A percentile compares a stretch with the other conserved stretches of the same genome.
Conservation (phyloP, 1,284 basidiomycete genomes). For the Trichosporon sp. region DNA sequence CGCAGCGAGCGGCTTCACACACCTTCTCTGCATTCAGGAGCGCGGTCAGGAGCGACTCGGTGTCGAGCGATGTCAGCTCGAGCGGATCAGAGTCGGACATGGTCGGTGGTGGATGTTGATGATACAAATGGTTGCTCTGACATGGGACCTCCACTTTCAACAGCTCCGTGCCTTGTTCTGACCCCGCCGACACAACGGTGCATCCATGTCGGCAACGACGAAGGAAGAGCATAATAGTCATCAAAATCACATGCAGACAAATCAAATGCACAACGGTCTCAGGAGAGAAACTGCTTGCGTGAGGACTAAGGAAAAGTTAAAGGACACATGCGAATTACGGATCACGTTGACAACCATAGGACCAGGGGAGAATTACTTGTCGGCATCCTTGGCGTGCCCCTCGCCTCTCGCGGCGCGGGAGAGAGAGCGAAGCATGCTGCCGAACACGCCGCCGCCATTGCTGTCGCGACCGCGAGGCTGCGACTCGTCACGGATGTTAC, state of each 20-base stretch:
- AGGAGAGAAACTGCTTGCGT: not conserved
- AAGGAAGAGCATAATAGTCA: not conserved
- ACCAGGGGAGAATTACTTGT: not conserved
- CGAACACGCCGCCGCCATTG: constrained; percentile 34
- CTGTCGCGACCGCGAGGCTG: constrained; percentile 25
- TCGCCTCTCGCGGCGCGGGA: constrained; percentile 40
- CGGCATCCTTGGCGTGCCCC: constrained; percentile 2
- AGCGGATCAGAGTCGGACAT: constrained; percentile 24
- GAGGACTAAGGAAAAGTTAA: no score
- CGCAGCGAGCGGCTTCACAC: no score
- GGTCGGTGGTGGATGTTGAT: not conserved
- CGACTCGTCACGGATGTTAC: constrained; percentile 31
- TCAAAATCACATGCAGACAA: not conserved
- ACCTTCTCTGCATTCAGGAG: constrained; percentile 38
- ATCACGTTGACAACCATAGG: no score
- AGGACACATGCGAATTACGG: no score
- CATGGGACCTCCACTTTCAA: not conserved
- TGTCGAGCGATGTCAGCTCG: constrained; percentile 35
- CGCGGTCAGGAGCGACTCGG: constrained; percentile 35
- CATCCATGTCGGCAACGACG: no score
- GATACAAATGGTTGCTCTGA: not conserved
- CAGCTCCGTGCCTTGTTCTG: no score
- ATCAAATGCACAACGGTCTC: not conserved
- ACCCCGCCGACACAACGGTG: no score
- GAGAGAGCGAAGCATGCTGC: constrained; percentile 41